phyloP scores from a whole-genome alignment of 306 rosid genomes.

The Potentilla sterilis region DNA sequence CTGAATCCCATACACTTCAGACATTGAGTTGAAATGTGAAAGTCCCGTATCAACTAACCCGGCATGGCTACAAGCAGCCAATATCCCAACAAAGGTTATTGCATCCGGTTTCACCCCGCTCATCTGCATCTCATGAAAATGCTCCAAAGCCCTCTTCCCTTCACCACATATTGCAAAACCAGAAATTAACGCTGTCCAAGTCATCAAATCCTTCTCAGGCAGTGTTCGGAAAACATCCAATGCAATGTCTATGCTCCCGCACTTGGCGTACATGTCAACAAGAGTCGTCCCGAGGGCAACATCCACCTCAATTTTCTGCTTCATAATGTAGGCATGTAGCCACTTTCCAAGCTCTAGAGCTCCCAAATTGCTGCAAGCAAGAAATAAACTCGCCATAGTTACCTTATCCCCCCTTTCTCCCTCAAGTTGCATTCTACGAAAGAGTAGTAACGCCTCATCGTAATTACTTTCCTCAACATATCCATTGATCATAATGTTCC shows the following conservation, averaged over 20 bases:
- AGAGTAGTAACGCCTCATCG: conserved; percentile 21
- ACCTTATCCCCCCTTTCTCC: conserved; percentile 29
- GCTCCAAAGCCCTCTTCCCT: conserved; percentile 20
- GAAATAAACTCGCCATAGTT: conserved; percentile 25
- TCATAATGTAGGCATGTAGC: conserved; percentile 21
- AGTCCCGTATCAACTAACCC: conserved; percentile 19
- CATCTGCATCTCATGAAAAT: conserved; percentile 27
- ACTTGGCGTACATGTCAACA: conserved; percentile 31
- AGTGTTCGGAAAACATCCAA: conserved; percentile 19
- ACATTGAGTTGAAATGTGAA: conserved; percentile 11
- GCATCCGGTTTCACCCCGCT: conserved; percentile 26
- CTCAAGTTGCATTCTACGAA: conserved; percentile 24
- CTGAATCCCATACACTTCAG: conserved; percentile 2
- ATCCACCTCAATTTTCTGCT: conserved; percentile 22
- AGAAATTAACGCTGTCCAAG: conserved; percentile 29
- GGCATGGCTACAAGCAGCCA: conserved; percentile 25
- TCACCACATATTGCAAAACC: conserved; percentile 26
- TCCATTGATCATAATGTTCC: conserved; percentile 29
- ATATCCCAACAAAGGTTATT: conserved; percentile 24
- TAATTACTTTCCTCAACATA: conserved; percentile 26
- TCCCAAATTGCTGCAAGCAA: conserved; percentile 31
- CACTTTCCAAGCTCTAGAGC: conserved; percentile 33
- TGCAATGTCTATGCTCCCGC: conserved; percentile 29
- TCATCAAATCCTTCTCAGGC: conserved; percentile 27
- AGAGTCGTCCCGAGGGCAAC: conserved; percentile 25